Conservation (phyloP, 306 rosid species). For the Dicorynia guianensis region DNA sequence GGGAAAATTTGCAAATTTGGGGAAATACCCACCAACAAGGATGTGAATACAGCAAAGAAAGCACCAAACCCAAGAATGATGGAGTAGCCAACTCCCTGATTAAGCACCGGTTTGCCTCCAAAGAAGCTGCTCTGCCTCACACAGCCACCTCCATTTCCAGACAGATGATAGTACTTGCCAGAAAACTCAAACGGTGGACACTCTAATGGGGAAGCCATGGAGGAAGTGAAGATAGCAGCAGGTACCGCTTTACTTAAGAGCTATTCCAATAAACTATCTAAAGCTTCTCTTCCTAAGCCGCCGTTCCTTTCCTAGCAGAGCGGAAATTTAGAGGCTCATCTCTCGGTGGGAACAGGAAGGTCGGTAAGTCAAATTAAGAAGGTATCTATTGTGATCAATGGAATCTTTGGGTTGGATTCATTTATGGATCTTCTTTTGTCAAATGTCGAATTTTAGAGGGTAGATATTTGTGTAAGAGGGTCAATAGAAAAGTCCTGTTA, state of each 20-base stretch:
- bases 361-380: constrained; percentile 50
- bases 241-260: constrained; percentile 20
- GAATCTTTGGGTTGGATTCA: constrained; percentile 46
- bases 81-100: constrained; percentile 84
- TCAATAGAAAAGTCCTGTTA: background rate
- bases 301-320: constrained; percentile 20
- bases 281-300: background rate
- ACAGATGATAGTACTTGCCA: constrained; percentile 61
- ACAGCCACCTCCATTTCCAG: constrained; percentile 63
- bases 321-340: constrained; percentile 41
- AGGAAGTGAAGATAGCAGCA: background rate
- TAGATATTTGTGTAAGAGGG: background rate
- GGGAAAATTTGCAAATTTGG: background rate
- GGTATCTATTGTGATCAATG: constrained; percentile 22
- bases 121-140: constrained; percentile 89
- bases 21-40: constrained; percentile 67
- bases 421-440: constrained; percentile 17
- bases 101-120: constrained; percentile 78
- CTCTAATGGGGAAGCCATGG: constrained; percentile 55
- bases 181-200: constrained; percentile 88
- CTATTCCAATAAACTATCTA: constrained; percentile 11
- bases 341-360: constrained; percentile 22
- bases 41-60: constrained; percentile 89
- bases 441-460: constrained; percentile 19
- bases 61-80: constrained; percentile 95